These are phyloP conservation scores for Chytriomyces sp. DNA, from an alignment of 192 early-diverging fungal genomes.

Conservation along the genomic window DNA sequence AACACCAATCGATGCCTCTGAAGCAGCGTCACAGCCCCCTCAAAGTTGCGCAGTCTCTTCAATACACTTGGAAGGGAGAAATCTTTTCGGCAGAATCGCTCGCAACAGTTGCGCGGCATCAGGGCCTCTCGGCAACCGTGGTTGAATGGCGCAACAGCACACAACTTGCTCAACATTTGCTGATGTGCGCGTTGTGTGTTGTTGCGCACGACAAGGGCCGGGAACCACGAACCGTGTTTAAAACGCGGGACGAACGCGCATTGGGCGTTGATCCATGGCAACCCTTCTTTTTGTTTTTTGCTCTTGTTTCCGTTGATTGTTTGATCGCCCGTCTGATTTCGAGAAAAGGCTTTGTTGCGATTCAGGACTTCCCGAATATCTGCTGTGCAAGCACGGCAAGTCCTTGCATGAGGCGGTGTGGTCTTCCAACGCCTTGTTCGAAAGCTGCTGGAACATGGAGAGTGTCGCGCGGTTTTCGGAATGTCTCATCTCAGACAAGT, in stretches of 20 bases:
- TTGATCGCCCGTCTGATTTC: background rate
- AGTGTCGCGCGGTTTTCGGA: background rate
- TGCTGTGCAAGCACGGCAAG: slow-evolving; percentile 36
- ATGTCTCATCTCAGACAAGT: background rate
- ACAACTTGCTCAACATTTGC: background rate
- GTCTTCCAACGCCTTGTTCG: background rate
- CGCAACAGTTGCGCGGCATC: slow-evolving; percentile 6
- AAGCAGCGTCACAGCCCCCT: background rate
- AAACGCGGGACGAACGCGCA: slow-evolving; percentile 37
- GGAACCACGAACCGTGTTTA: slow-evolving; percentile 35
- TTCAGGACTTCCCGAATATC: background rate
- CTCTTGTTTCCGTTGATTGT: background rate
- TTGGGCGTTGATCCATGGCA: slow-evolving; percentile 35
- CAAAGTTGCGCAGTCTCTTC: background rate
- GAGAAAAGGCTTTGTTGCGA: background rate
- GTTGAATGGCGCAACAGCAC: slow-evolving; percentile 1
- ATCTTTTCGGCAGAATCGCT: slow-evolving; percentile 25
- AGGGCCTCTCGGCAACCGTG: slow-evolving; percentile 1
- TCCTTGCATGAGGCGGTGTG: slow-evolving; percentile 33
- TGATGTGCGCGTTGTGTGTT: slow-evolving; percentile 16
- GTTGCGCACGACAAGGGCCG: slow-evolving; percentile 41
- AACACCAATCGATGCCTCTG: background rate
- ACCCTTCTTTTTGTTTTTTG: background rate
- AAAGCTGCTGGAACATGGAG: slow-evolving; percentile 24
- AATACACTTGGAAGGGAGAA: slow-evolving; percentile 24